These are phyloP conservation scores for Salix koriyanagi DNA, from an alignment of 345 rosid genomes.

Conservation along the genomic window DNA sequence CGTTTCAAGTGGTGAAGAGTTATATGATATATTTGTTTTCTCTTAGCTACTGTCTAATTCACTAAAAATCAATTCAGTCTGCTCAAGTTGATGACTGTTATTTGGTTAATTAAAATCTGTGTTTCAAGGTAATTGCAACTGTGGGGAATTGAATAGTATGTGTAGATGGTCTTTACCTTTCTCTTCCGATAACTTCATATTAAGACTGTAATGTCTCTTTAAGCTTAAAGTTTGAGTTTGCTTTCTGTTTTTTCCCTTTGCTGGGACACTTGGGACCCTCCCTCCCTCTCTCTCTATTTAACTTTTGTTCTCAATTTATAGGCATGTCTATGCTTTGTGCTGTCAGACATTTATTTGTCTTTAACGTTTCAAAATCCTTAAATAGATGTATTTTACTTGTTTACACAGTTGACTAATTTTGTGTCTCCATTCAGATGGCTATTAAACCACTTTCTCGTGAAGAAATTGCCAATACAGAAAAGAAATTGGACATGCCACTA, in stretches of 20 bases:
- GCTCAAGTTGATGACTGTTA: not conserved
- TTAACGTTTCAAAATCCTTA: not conserved
- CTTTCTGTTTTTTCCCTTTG: not conserved
- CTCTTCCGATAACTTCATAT: not conserved
- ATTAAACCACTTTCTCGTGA: constrained; percentile 61
- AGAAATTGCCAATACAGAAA: constrained; percentile 78
- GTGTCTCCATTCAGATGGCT: constrained; percentile 42
- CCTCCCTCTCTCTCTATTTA: no score
- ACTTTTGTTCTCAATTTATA: not conserved
- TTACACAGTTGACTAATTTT: not conserved
- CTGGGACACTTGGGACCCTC: not conserved
- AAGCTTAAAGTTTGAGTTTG: not conserved
- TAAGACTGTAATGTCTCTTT: not conserved
- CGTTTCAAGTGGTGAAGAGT: not conserved
- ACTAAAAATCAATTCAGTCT: not conserved
- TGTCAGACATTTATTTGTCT: not conserved
- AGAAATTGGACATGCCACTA: constrained; percentile 84
- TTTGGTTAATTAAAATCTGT: not conserved
- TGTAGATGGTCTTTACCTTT: not conserved
- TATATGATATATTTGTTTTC: not conserved
- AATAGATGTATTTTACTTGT: not conserved
- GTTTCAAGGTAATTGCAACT: not conserved
- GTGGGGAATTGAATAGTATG: not conserved
- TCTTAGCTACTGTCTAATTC: not conserved
- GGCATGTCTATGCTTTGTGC: not conserved